A percentile compares a stretch with the other conserved stretches of the same genome.
These are phyloP conservation scores for Solanum hybrid DNA, from an alignment of 305 asterid genomes.

Conservation along the genomic window DNA sequence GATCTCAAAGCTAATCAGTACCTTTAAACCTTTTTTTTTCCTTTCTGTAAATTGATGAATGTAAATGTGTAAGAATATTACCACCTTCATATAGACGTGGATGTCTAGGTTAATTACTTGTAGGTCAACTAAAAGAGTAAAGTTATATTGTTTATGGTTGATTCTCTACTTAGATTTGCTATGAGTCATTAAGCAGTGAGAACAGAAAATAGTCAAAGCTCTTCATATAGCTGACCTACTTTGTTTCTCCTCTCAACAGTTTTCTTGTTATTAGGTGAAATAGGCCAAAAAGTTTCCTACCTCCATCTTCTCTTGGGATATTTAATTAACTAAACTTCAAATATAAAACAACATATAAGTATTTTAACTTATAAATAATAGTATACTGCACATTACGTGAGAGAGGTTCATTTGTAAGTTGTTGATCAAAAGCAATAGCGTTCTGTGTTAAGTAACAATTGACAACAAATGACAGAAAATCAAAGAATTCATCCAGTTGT, in stretches of 20 bases:
- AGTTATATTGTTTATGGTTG: not conserved
- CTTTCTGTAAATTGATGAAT: not conserved
- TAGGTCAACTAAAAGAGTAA: not conserved
- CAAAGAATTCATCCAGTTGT: conserved; percentile 63
- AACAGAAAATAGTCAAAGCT: not conserved
- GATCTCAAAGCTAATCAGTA: not conserved
- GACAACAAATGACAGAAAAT: conserved; percentile 41
- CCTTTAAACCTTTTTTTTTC: not conserved
- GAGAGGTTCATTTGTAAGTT: not conserved
- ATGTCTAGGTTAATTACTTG: not conserved
- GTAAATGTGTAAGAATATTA: not conserved
- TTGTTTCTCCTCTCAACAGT: not conserved
- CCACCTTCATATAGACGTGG: not conserved
- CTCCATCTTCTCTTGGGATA: not conserved
- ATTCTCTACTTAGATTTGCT: not conserved
- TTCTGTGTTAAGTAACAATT: not conserved
- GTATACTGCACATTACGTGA: not conserved
- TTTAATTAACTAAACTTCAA: not conserved
- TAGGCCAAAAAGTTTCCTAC: not conserved
- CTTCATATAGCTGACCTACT: conserved; percentile 15
- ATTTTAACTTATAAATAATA: not conserved
- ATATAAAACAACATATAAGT: not conserved
- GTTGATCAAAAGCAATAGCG: not conserved
- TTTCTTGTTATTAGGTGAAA: conserved; percentile 12
- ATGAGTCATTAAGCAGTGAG: not conserved